These are phyloP conservation scores for Candida smagusa DNA, from an alignment of 1,139 yeast species.

Conservation along the genomic window DNA sequence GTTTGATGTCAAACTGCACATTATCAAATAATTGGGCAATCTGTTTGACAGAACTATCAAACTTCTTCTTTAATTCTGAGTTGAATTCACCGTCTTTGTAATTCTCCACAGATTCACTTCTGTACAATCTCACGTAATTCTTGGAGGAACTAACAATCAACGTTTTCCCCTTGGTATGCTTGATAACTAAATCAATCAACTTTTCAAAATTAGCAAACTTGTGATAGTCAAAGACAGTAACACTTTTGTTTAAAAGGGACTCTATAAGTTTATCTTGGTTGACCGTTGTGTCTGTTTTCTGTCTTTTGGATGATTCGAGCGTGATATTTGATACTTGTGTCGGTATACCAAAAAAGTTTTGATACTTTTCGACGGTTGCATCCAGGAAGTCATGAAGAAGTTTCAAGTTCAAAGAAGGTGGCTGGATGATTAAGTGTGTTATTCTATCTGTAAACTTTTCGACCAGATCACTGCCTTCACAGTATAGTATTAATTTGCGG, in stretches of 20 bases:
- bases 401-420: conserved; percentile 2
- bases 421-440: conserved; percentile 10
- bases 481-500: conserved; percentile 3
- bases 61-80: background rate
- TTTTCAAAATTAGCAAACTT: conserved; percentile 4
- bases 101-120: too few species aligned
- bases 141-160: conserved; percentile 8
- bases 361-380: background rate
- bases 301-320: background rate
- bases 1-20: conserved; percentile 6
- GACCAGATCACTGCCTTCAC: conserved; percentile 6
- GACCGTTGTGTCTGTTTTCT: background rate
- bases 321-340: background rate
- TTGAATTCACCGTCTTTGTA: too few species aligned
- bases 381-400: background rate
- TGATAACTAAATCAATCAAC: conserved; percentile 1
- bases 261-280: background rate
- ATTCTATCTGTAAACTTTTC: conserved; percentile 11
- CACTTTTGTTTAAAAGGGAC: conserved; percentile 5
- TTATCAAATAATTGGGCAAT: conserved; percentile 11
- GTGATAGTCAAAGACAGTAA: conserved; percentile 2
- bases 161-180: conserved; percentile 14
- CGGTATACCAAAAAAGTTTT: too few species aligned
- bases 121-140: conserved; percentile 3
- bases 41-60: conserved; percentile 1